phyloP scores from a whole-genome alignment of 805 yeast genomes.

The Wickerhamiella parazyma region DNA sequence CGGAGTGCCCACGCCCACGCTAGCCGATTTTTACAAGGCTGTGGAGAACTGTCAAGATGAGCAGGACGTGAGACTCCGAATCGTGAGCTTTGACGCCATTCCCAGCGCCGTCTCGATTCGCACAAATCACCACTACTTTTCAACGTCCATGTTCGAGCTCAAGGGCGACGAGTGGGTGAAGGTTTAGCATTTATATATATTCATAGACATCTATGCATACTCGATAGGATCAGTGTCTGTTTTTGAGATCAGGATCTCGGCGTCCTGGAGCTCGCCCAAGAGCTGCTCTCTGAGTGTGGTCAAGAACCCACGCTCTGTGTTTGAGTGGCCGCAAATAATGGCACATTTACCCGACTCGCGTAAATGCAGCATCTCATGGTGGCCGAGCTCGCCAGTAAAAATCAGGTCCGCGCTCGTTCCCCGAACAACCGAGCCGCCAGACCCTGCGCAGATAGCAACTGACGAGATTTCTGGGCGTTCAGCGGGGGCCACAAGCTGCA shows the following conservation, averaged over 20 bases:
- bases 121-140: constrained; percentile 76
- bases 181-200: neutral
- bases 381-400: constrained; percentile 87
- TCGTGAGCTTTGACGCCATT: constrained; percentile 73
- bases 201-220: constrained; percentile 14
- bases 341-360: constrained; percentile 61
- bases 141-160: constrained; percentile 13
- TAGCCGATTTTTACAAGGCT: constrained; percentile 51
- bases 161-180: constrained; percentile 1
- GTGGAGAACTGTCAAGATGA: constrained; percentile 64
- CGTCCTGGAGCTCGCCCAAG: constrained; percentile 28
- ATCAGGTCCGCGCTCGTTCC: constrained; percentile 49
- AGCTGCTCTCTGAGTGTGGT: constrained; percentile 39
- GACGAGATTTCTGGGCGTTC: constrained; percentile 28
- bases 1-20: constrained; percentile 54
- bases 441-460: constrained; percentile 89
- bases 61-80: constrained; percentile 65
- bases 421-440: constrained; percentile 67
- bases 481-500: constrained; percentile 39
- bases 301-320: constrained; percentile 83
- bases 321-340: constrained; percentile 75
- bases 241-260: constrained; percentile 35
- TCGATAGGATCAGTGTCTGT: constrained; percentile 53
- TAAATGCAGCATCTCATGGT: constrained; percentile 70
- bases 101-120: constrained; percentile 78